A percentile compares a stretch with the other conserved stretches of the same genome.
These are phyloP conservation scores for Taxillus chinensis DNA, from an alignment of 164 flowering plant genomes.

Conservation along the genomic window DNA sequence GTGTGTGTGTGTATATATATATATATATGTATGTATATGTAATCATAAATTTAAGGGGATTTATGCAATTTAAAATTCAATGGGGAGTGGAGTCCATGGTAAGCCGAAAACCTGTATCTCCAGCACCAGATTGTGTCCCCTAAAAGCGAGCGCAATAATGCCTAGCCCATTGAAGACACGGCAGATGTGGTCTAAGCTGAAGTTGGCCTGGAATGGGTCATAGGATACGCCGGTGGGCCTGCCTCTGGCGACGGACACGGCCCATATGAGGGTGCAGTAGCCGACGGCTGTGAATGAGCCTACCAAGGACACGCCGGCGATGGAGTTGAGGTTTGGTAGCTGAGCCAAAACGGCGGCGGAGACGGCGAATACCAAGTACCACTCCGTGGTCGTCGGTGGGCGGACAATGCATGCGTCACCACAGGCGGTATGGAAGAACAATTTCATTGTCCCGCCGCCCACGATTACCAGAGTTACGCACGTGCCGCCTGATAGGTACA, in stretches of 20 bases:
- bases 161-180: constrained; percentile 16
- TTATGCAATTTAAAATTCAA: too few relatives aligned
- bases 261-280: constrained; percentile 48
- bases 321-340: constrained; percentile 60
- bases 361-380: constrained; percentile 44
- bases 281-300: constrained; percentile 44
- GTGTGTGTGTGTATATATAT: too few relatives aligned
- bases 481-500: constrained; percentile 59
- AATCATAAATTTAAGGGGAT: too few relatives aligned
- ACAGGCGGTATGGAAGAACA: constrained; percentile 25
- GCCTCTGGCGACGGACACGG: constrained; percentile 24
- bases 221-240: constrained; percentile 20
- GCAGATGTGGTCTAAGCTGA: background rate
- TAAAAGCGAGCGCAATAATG: constrained; percentile 20
- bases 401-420: constrained; percentile 10
- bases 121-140: constrained; percentile 22
- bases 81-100: too few relatives aligned
- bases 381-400: constrained; percentile 28
- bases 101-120: constrained; percentile 17
- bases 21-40: too few relatives aligned
- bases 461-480: constrained; percentile 48
- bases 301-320: constrained; percentile 49
- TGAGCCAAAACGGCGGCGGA: constrained; percentile 40
- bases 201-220: constrained; percentile 8
- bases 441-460: constrained; percentile 42